phyloP scores from a whole-genome alignment of 2,329 filamentous ascomycete genomes.

The Sporothrix brunneoviolacea region DNA sequence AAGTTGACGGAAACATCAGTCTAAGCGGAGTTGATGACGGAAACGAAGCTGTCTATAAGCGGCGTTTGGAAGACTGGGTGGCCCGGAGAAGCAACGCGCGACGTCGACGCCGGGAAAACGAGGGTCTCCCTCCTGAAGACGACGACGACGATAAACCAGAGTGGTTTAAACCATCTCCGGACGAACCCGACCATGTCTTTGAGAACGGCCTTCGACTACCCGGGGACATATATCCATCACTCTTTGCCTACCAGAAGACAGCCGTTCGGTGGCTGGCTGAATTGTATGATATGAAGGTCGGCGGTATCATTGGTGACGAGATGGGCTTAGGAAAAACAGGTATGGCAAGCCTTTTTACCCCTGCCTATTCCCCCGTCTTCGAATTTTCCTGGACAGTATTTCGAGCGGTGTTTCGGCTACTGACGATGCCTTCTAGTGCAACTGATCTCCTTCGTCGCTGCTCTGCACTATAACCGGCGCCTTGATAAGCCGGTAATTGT shows the following conservation, averaged over 20 bases:
- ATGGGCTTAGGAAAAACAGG: conserved; percentile 96
- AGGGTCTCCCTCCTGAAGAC: conserved; percentile 29
- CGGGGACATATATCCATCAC: conserved; percentile 83
- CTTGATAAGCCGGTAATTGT: conserved; percentile 81
- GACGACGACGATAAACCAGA: conserved; percentile 45
- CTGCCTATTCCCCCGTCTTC: not conserved
- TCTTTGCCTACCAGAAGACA: conserved; percentile 97
- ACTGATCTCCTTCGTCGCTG: conserved; percentile 72
- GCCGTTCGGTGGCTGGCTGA: conserved; percentile 96
- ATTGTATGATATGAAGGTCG: conserved; percentile 79
- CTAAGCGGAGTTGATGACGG: conserved; percentile 73
- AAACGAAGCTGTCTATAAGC: conserved; percentile 73
- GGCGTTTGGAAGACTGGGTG: conserved; percentile 70
- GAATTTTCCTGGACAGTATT: no score
- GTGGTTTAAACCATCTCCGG: conserved; percentile 83
- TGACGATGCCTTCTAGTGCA: conserved; percentile 34
- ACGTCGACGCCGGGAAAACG: conserved; percentile 28
- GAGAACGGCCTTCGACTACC: conserved; percentile 73
- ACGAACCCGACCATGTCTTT: conserved; percentile 66
- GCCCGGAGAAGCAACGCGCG: conserved; percentile 39
- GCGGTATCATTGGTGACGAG: conserved; percentile 92
- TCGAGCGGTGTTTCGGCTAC: not conserved
- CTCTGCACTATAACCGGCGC: conserved; percentile 83
- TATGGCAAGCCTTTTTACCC: conserved; percentile 16
- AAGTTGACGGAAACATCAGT: conserved; percentile 36